Evolutionary conservation across 805 yeast genomes (phyloP).

Genomic region (Blastobotrys americana): DNA sequence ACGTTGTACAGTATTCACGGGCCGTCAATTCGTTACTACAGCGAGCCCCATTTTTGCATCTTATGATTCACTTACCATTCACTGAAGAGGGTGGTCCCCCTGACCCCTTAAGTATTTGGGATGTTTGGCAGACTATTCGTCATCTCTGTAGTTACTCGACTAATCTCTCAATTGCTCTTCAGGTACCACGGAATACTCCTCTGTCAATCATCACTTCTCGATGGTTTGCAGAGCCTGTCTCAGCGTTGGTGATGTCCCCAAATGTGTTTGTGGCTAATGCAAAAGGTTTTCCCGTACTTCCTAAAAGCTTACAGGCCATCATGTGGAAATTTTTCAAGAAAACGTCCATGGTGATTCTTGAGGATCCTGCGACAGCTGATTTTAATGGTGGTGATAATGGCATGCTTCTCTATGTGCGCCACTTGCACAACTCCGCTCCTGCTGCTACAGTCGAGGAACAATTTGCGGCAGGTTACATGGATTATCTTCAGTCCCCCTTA

Average conservation of each 20-base stretch:
- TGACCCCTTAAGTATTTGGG: conserved; percentile 57
- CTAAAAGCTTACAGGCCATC: conserved; percentile 48
- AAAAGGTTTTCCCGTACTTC: conserved; percentile 57
- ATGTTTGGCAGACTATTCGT: conserved; percentile 63
- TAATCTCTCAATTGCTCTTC: conserved; percentile 63
- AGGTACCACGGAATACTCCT: conserved; percentile 55
- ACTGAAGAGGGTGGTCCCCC: conserved; percentile 33
- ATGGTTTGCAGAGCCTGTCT: conserved; percentile 65
- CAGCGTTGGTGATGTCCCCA: conserved; percentile 48
- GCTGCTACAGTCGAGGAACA: conserved; percentile 28
- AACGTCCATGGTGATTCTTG: conserved; percentile 41
- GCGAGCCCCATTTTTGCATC: conserved; percentile 23
- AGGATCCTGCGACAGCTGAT: conserved; percentile 32
- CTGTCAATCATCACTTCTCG: conserved; percentile 46
- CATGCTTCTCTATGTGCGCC: conserved; percentile 21
- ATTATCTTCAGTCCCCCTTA: conserved; percentile 51
- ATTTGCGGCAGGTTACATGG: conserved; percentile 35
- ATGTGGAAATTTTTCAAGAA: conserved; percentile 40
- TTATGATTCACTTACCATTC: conserved; percentile 29
- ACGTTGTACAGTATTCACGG: conserved; percentile 45
- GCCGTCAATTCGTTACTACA: conserved; percentile 32
- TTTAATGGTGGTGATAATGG: conserved; percentile 20
- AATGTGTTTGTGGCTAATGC: conserved; percentile 52
- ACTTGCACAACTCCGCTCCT: conserved; percentile 21
- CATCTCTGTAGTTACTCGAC: conserved; percentile 46